These are phyloP conservation scores for Remersonia thermophila DNA, from an alignment of 2,329 filamentous ascomycete genomes.

Conservation along the genomic window DNA sequence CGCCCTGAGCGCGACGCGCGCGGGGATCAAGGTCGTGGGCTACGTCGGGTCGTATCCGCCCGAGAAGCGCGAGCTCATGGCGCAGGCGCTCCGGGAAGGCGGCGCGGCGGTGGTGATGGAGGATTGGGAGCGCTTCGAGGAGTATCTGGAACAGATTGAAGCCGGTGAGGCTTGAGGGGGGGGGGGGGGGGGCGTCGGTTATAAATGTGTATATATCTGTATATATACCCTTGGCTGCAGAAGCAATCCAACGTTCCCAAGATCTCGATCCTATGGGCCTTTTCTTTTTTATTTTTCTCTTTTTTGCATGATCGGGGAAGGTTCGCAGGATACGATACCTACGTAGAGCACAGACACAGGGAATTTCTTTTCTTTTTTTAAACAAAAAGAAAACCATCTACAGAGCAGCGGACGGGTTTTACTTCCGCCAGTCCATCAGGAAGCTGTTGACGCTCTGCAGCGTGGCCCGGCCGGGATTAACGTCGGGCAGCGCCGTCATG, in stretches of 20 bases:
- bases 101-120: conserved; percentile 52
- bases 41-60: conserved; percentile 68
- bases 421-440: conserved; percentile 50
- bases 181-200: background rate
- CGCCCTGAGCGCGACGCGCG: conserved; percentile 59
- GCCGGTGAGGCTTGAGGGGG: conserved; percentile 20
- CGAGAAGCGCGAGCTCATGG: conserved; percentile 53
- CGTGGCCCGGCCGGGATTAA: conserved; percentile 73
- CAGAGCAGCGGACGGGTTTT: conserved; percentile 1
- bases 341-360: too few species aligned
- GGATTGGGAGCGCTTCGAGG: conserved; percentile 45
- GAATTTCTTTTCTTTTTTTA: too few species aligned
- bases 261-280: too few species aligned
- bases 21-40: conserved; percentile 68
- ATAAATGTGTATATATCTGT: background rate
- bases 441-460: conserved; percentile 88
- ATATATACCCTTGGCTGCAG: too few species aligned
- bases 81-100: conserved; percentile 44
- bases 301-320: too few species aligned
- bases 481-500: conserved; percentile 63
- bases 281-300: too few species aligned
- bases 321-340: too few species aligned
- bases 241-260: too few species aligned
- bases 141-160: conserved; percentile 34
- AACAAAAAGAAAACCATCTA: too few species aligned